Base-by-base conservation (phyloP, 2,329 filamentous ascomycete species). In the Venturia nashicola region DNA sequence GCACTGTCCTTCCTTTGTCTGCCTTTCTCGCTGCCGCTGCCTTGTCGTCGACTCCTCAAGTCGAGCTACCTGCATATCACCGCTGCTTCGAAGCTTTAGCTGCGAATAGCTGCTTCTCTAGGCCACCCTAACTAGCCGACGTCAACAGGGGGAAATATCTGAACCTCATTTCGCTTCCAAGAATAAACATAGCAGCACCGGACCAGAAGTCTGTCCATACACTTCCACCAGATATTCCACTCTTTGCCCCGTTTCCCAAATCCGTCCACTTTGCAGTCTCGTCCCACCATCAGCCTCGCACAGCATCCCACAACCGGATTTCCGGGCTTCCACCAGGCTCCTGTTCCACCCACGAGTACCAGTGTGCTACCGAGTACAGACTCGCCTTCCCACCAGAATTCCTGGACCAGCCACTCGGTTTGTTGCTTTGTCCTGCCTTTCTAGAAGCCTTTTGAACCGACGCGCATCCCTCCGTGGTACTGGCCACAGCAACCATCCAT, bases 241-340 rank as follows among this genome's bases (percentile, higher is more conserved):
- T 4, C 55, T 44, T 48, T 14, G n/a, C 43, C 51, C 42, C 61
- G 16, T 43, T 43, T 57, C 61, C 61, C n/a, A 59, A 63, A 5
- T 1, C 20, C 39, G 51, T 16, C 23, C 2, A 11, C 16, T 51
- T 39, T 55, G 55, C 62, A 64, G 61, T 42, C 62, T 61, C 9
- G 62, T 64, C 12, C 55, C 20, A 64, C 55, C 42, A 9, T 40
- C 51, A 32, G 40, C 62, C 51, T 64, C 44, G 43, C 44, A 64
- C 62, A 59, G 42, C 62, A 61, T 61, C 62, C 34, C 62, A 64
- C 62, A 61, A 64, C 55, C 62, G 39, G 27, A 64, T 32, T 18
- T 57, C 32, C 61, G 46, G 61, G 51, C 46, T 46, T 63, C 44
- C 18, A 36, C 23, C 61, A 63, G 36, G 46, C 44, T 63, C 48